Evolutionary conservation across 1,284 basidiomycete species (phyloP), one percentile per base, ranked within the genome.

Genomic region (Rhodotorula sp.): DNA sequence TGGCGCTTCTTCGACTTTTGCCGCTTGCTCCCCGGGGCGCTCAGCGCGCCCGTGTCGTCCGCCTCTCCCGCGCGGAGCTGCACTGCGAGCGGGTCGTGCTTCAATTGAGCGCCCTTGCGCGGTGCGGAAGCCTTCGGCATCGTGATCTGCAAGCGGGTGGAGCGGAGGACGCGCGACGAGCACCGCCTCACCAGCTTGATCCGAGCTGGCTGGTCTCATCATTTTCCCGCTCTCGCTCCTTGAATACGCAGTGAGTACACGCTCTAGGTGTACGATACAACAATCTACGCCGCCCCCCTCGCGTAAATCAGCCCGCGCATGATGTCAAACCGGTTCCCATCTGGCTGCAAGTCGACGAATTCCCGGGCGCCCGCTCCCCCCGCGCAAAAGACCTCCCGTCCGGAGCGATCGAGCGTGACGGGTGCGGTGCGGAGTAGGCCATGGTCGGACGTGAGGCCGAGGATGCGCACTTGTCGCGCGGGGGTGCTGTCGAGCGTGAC

Each of bases 281-380:
- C 39, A 29, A 17, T 8, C 6, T 6, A 27, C 12, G 6, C 22
- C 37, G 39, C 21, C 34, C 32, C 13, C 17, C 91, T 32, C 84
- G 82, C 82, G 85, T 65, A 88, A 79, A 99, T 94, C 80, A 99
- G 82, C 41, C 93, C 92, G 64, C 89, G 87, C 89, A 98, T 91
- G 79, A 98, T 86, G 81, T 98, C 96, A 79, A 99, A 98, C 79
- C 91, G 92, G 81, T 99, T 99, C 41, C 95, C 94, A 79, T 98
- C 94, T 5, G 96, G 97, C 81, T 97, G 96, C 32, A 89, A 79
- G 78, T 89, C 87, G 55, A 88, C 84, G 64, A 81, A 85, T 59
- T 57, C 79, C 76, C 41, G 62, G 48, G 19, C 54, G n/a, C 51
- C 50, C 3, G 41, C 61, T 6, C 53, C 48, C 0, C 21, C 48